Evolutionary conservation across 1,284 basidiomycete species (phyloP), one percentile per base, ranked within the genome.

Genomic region (Sanghuangporus weigelae): DNA sequence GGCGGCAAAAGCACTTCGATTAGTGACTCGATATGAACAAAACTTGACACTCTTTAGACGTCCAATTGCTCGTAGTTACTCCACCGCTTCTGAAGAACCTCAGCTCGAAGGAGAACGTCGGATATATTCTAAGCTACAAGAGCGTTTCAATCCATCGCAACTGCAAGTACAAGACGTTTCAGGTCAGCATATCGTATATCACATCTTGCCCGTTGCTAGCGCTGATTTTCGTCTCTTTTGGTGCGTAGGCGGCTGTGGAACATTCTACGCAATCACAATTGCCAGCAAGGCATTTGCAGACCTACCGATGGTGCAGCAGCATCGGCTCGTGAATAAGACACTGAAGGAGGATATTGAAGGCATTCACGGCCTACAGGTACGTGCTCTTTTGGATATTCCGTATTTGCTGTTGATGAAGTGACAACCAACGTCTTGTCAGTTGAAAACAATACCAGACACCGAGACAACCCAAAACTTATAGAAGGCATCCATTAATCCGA

Each of bases 251-350:
- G 96, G 96, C 36, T 99, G 96, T 73, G 97, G 96, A 11, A 85
- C 90, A 2, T 99, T 99, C 77, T 99, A 97, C 73, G 92, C 95
- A 46, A 97, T 99, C 68, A 83, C 86, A 44, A 91, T 99, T 66
- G 85, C 90, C 3, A 95, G 93, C 63, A 77, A 86, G 19, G 83
- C 83, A 1, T 99, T 99, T 82, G 88, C 90, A 68, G 96, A 91
- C 14, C 75, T 98, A 40, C 76, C 92, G 0, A 92, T 87, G 40
- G 85, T 99, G 67, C 97, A 98, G 79, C 96, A 98, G 74, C 96
- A 99, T 77, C 85, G 89, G 67, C 78, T 98, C 51, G 95, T 99
- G 59, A 97, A 93, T 38, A 83, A 92, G 67, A 83, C 86, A 21
- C 77, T 99, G 67, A 96, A 96, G 76, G 81, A 91, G 69, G 95